Evolutionary conservation across 1,284 basidiomycete species (phyloP).

Genomic region (Tilletiaria anomala): DNA sequence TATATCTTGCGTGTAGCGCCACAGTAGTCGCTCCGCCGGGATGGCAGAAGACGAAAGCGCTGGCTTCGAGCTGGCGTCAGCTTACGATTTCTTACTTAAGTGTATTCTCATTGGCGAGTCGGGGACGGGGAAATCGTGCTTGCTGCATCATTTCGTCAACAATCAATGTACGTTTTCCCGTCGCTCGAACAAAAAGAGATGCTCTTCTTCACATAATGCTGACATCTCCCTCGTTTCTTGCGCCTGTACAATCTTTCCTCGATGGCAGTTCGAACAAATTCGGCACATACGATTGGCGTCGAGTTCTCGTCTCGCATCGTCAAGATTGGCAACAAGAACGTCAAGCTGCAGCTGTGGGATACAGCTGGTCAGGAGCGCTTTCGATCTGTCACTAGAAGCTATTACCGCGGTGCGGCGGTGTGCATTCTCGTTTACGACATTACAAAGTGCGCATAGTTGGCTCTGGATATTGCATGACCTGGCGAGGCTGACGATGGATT

Average conservation of each 20-base stretch:
- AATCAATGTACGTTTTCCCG: slow-evolving; percentile 71
- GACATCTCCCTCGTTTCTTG: slow-evolving; percentile 2
- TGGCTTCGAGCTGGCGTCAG: too few relatives aligned
- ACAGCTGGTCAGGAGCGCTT: slow-evolving; percentile 92
- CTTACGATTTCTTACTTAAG: slow-evolving; percentile 78
- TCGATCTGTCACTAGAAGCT: slow-evolving; percentile 92
- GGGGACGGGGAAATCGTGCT: slow-evolving; percentile 87
- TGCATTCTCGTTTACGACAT: slow-evolving; percentile 95
- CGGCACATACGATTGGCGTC: slow-evolving; percentile 92
- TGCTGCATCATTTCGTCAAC: slow-evolving; percentile 88
- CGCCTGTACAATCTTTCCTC: slow-evolving; percentile 4
- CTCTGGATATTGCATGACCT: too few relatives aligned
- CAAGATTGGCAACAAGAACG: slow-evolving; percentile 77
- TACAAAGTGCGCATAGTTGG: slow-evolving; percentile 69
- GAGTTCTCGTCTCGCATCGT: slow-evolving; percentile 83
- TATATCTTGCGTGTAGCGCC: too few relatives aligned
- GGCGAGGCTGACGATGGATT: too few relatives aligned
- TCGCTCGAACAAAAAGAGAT: too few relatives aligned
- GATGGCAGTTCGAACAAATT: too few relatives aligned
- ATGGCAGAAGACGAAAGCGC: too few relatives aligned
- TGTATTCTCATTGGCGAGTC: slow-evolving; percentile 94
- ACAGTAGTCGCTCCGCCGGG: too few relatives aligned
- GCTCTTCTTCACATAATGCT: too few relatives aligned
- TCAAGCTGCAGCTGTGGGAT: slow-evolving; percentile 70
- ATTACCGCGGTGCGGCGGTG: slow-evolving; percentile 94